phyloP scores from a whole-genome alignment of 202 grass and related monocot species.

The Musa balbisiana region DNA sequence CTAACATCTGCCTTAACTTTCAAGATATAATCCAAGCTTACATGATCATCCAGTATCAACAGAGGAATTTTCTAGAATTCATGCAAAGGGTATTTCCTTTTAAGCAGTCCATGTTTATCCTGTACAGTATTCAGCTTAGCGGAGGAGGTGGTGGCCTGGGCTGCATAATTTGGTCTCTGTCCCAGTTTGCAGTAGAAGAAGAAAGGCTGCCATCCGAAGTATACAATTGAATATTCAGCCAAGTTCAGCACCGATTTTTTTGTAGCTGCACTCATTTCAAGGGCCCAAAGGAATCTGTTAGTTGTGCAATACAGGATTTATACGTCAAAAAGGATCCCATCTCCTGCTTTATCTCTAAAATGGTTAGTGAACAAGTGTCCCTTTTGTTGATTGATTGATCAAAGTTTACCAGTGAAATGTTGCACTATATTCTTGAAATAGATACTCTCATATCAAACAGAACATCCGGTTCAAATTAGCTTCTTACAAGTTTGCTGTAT shows the following conservation, averaged over 20 bases:
- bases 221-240: neutral
- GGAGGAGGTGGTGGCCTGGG: neutral
- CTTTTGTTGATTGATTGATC: neutral
- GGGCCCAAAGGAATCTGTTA: neutral
- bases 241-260: neutral
- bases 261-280: neutral
- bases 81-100: neutral
- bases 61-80: neutral
- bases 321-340: neutral
- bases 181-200: neutral
- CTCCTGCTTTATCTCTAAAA: neutral
- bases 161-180: too few species aligned
- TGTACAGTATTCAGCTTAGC: neutral
- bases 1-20: neutral
- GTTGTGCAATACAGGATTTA: neutral
- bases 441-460: too few species aligned
- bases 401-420: too few species aligned
- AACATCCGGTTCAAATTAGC: too few species aligned
- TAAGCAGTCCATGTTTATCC: neutral
- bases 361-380: neutral
- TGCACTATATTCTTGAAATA: too few species aligned
- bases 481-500: too few species aligned
- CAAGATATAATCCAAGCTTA: neutral
- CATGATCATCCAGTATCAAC: neutral
- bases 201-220: neutral